Percentiles rank a stretch among this genome's conserved stretches.
phyloP scores from a whole-genome alignment of 2,329 filamentous ascomycete species.

The Gaeumannomyces tritici region DNA sequence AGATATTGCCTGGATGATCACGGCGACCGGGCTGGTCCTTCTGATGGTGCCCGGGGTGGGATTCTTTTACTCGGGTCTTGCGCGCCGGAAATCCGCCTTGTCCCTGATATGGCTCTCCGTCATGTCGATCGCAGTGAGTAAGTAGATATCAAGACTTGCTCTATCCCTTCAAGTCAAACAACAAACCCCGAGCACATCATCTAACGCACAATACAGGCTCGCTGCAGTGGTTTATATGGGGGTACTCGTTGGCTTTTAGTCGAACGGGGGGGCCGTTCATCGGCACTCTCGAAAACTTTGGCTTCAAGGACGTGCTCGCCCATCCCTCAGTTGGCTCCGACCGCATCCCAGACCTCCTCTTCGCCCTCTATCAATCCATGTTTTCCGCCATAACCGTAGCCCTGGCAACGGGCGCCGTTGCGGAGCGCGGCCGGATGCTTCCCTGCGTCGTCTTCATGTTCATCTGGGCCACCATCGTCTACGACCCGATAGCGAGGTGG shows the following conservation, averaged over 20 bases:
- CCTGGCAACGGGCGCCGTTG: slow-evolving; percentile 49
- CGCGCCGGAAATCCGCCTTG: slow-evolving; percentile 79
- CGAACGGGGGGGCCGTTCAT: slow-evolving; percentile 71
- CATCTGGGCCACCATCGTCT: slow-evolving; percentile 62
- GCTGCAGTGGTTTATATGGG: slow-evolving; percentile 97
- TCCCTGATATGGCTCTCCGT: slow-evolving; percentile 79
- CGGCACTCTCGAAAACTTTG: slow-evolving; percentile 72
- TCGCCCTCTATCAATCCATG: slow-evolving; percentile 83
- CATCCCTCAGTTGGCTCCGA: slow-evolving; percentile 63
- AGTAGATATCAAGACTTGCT: no score
- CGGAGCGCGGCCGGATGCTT: slow-evolving; percentile 52
- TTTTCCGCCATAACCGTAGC: slow-evolving; percentile 78
- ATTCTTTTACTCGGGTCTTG: slow-evolving; percentile 90
- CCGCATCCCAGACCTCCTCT: slow-evolving; percentile 71
- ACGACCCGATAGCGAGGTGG: slow-evolving; percentile 67
- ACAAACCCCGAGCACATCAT: no score
- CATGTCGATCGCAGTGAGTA: slow-evolving; percentile 60
- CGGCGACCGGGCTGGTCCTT: slow-evolving; percentile 68
- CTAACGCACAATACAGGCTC: slow-evolving; percentile 24
- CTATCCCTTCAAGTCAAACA: no score
- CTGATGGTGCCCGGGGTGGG: slow-evolving; percentile 90
- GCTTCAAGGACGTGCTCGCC: slow-evolving; percentile 66
- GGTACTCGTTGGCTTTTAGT: slow-evolving; percentile 78
- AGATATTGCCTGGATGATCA: slow-evolving; percentile 77
- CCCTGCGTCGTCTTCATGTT: slow-evolving; percentile 59